phyloP scores from a whole-genome alignment of 2,329 filamentous ascomycete genomes.

The Ceratocystis harringtonii region DNA sequence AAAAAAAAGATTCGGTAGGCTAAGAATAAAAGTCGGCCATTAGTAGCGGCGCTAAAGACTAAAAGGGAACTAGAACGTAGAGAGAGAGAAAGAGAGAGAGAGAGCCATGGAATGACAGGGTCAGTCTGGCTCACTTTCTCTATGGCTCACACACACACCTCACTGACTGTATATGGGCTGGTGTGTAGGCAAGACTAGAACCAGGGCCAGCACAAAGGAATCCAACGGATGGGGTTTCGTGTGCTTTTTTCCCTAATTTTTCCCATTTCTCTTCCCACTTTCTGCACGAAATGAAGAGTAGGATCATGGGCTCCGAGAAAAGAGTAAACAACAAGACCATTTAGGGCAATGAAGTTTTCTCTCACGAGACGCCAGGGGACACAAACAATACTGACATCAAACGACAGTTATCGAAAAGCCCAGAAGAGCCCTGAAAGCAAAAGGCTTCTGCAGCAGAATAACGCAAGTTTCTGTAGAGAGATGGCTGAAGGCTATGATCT shows the following conservation, averaged over 20 bases:
- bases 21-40: not conserved
- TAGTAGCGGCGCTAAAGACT: conserved; percentile 2
- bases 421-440: no score
- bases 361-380: not conserved
- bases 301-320: not conserved
- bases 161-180: conserved; percentile 1
- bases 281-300: not conserved
- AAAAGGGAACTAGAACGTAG: not conserved
- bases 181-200: conserved; percentile 1
- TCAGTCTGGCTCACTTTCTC: not conserved
- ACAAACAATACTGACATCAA: not conserved
- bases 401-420: not conserved
- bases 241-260: not conserved
- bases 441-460: no score
- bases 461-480: no score
- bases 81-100: not conserved
- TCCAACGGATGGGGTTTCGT: not conserved
- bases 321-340: not conserved
- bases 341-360: conserved; percentile 5
- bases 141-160: not conserved
- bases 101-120: not conserved
- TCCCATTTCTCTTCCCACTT: not conserved
- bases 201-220: not conserved
- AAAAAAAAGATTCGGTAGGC: conserved; percentile 2
- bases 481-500: not conserved